phyloP scores from a whole-genome alignment of 306 rosid species.

The Pyrus betulifolia region DNA sequence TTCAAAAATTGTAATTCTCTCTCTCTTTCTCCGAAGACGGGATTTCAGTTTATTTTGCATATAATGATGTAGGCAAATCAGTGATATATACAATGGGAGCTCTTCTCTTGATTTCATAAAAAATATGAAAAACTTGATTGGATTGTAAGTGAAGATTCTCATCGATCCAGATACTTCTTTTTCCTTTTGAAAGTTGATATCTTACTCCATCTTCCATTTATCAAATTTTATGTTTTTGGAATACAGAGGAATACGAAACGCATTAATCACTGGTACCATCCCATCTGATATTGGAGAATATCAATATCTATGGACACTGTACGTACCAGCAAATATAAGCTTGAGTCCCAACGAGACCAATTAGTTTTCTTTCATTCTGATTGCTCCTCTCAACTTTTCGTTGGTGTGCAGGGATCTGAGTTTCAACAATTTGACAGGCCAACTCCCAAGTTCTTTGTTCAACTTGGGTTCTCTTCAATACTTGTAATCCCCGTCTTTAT shows the following conservation, averaged over 20 bases:
- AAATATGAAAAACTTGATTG: constrained; percentile 5
- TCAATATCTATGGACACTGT: constrained; percentile 2
- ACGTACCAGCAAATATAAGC: background rate
- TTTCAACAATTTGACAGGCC: constrained; percentile 24
- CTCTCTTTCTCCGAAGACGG: background rate
- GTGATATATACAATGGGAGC: constrained; percentile 23
- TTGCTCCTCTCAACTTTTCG: background rate
- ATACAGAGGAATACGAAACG: constrained; percentile 19
- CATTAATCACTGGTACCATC: constrained; percentile 15
- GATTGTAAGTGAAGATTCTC: constrained; percentile 16
- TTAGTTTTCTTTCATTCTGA: background rate
- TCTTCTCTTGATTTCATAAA: constrained; percentile 19
- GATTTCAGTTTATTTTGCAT: background rate
- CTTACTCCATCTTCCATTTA: background rate
- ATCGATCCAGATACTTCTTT: background rate
- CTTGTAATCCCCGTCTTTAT: constrained; percentile 6
- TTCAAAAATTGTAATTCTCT: background rate
- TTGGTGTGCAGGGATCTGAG: constrained; percentile 17
- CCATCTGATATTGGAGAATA: constrained; percentile 17
- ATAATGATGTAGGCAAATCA: constrained; percentile 12
- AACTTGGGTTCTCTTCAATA: background rate
- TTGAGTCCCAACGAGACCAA: background rate
- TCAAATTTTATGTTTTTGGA: background rate
- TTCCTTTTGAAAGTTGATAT: background rate
- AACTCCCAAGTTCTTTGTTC: constrained; percentile 18